These are phyloP conservation scores for Candida tammaniensis DNA, from an alignment of 805 yeast genomes.

Conservation along the genomic window DNA sequence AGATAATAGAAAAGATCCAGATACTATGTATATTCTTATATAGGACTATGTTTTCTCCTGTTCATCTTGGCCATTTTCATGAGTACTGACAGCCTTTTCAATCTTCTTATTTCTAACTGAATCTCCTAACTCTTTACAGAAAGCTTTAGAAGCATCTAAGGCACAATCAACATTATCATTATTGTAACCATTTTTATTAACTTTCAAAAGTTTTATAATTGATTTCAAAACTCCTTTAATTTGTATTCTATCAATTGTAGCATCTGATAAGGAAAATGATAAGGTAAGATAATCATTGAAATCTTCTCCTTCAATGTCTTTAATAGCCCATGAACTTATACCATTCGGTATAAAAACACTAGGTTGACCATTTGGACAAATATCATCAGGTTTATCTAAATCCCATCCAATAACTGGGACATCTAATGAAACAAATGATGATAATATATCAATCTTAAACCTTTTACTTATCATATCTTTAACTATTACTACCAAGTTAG, in stretches of 20 bases:
- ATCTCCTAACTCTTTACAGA: constrained; percentile 27
- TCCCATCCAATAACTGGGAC: constrained; percentile 29
- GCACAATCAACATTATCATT: constrained; percentile 32
- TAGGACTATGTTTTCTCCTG: no score
- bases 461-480: constrained; percentile 10
- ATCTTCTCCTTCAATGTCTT: constrained; percentile 1
- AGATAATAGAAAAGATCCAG: no score
- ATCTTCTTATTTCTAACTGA: not conserved
- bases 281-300: constrained; percentile 29
- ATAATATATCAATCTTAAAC: constrained; percentile 27
- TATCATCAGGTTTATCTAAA: constrained; percentile 19
- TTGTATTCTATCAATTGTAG: constrained; percentile 32
- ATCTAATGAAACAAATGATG: constrained; percentile 28
- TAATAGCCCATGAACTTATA: constrained; percentile 18
- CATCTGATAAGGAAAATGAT: constrained; percentile 35
- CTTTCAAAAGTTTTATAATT: constrained; percentile 11
- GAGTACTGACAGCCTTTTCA: no score
- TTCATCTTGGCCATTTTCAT: no score
- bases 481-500: constrained; percentile 32
- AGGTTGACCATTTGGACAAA: constrained; percentile 22
- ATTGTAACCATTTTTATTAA: constrained; percentile 13
- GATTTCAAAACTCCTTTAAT: constrained; percentile 30
- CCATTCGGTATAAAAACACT: constrained; percentile 37
- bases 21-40: no score
- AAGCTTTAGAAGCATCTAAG: constrained; percentile 20